Evolutionary conservation across 768 basidiomycete species (phyloP).

Genomic region (Boletus rubroflammeus): DNA sequence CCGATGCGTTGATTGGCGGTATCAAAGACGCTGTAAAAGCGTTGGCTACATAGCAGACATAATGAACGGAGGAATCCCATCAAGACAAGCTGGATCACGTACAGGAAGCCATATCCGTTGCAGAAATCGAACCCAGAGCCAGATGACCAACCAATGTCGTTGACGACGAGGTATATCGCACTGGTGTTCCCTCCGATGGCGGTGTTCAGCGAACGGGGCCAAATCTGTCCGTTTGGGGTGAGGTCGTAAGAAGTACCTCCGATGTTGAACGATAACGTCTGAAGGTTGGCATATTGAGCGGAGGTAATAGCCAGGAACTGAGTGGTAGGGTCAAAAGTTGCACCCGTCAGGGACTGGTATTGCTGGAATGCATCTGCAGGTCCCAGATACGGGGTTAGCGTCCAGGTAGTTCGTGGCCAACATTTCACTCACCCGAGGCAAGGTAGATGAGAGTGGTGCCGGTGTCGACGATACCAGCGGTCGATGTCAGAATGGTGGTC

Average conservation of each 20-base stretch:
- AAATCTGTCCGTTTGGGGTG: conserved; percentile 30
- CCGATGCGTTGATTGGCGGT: conserved; percentile 37
- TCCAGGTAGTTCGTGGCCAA: not conserved
- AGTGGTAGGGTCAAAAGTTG: conserved; percentile 18
- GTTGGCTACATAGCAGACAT: conserved; percentile 23
- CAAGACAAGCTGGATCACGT: not conserved
- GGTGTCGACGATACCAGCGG: conserved; percentile 34
- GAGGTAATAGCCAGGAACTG: conserved; percentile 26
- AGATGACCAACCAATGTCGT: conserved; percentile 12
- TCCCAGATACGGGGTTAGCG: not conserved
- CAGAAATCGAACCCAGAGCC: conserved; percentile 17
- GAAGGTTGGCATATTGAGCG: conserved; percentile 20
- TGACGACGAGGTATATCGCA: conserved; percentile 28
- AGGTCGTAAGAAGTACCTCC: conserved; percentile 12
- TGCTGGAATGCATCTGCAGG: conserved; percentile 20
- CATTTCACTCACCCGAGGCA: conserved; percentile 14
- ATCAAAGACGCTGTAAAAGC: conserved; percentile 43
- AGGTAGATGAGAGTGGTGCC: conserved; percentile 29
- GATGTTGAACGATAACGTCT: conserved; percentile 27
- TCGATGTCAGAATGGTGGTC: conserved; percentile 17
- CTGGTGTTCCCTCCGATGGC: conserved; percentile 22
- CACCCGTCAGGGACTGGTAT: conserved; percentile 28
- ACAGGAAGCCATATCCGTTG: conserved; percentile 17
- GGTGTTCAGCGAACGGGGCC: conserved; percentile 31
- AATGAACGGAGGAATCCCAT: not conserved